Evolutionary conservation across 768 basidiomycete species (phyloP).

Genomic region (Rubroboletus satanas): DNA sequence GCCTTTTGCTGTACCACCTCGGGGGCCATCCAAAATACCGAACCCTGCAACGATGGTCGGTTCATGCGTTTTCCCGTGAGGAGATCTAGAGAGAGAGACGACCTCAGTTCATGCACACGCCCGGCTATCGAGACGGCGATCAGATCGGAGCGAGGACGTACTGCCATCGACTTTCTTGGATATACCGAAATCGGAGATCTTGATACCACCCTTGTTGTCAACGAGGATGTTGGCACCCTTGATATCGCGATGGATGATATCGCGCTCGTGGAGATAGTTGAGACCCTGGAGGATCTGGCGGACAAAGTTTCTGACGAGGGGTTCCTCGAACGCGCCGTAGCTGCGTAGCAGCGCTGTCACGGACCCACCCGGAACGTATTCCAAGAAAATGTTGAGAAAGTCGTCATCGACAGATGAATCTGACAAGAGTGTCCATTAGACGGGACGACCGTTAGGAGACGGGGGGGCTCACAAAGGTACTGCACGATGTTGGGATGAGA

Average conservation of each 20-base stretch:
- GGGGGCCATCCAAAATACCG: constrained; percentile 99
- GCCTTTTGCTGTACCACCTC: constrained; percentile 96
- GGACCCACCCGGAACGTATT: constrained; percentile 95
- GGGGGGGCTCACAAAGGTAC: constrained; percentile 76
- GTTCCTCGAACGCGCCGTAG: constrained; percentile 94
- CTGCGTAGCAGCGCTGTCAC: constrained; percentile 84
- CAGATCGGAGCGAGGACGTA: constrained; percentile 40
- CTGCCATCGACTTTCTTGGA: constrained; percentile 97
- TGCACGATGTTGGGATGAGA: constrained; percentile 97
- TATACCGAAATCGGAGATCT: constrained; percentile 96
- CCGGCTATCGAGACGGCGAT: not conserved
- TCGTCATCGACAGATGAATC: constrained; percentile 93
- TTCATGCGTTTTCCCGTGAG: constrained; percentile 67
- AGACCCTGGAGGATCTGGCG: constrained; percentile 87
- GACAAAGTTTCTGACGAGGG: constrained; percentile 88
- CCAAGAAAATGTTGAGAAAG: constrained; percentile 91
- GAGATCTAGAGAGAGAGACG: constrained; percentile 30
- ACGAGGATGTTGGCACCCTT: constrained; percentile 98
- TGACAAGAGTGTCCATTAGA: constrained; percentile 28
- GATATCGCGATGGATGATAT: constrained; percentile 97
- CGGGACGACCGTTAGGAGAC: not conserved
- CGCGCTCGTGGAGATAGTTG: constrained; percentile 86
- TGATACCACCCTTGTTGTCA: constrained; percentile 96
- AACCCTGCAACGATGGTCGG: constrained; percentile 92
- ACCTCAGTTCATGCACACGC: not conserved